A percentile compares a stretch with the other conserved stretches of the same genome.
These are phyloP conservation scores for Chlorella sorokiniana DNA, from an alignment of 139 green algal genomes.

Conservation along the genomic window DNA sequence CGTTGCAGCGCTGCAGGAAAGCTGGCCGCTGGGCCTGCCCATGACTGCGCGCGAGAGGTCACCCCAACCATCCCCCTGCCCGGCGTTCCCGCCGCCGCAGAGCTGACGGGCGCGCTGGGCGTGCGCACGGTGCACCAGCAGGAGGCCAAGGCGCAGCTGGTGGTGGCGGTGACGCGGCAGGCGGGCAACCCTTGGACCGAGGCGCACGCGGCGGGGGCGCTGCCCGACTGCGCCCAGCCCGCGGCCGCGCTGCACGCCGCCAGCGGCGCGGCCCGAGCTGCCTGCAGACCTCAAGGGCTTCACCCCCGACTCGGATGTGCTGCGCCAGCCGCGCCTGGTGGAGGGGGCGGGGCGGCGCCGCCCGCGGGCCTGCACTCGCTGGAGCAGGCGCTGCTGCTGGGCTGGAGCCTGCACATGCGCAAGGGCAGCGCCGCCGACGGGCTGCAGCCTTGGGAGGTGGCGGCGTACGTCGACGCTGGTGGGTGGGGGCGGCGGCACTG, in stretches of 20 bases:
- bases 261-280: constrained; percentile 2
- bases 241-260: not conserved
- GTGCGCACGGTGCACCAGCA: constrained; percentile 85
- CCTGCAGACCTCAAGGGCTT: constrained; percentile 17
- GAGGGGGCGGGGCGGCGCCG: constrained; percentile 16
- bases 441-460: constrained; percentile 72
- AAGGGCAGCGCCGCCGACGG: constrained; percentile 64
- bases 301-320: constrained; percentile 47
- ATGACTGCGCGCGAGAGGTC: too few species aligned
- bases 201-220: constrained; percentile 1
- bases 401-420: constrained; percentile 57
- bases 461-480: constrained; percentile 77
- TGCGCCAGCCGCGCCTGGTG: constrained; percentile 54
- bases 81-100: not conserved
- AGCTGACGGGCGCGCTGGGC: constrained; percentile 72
- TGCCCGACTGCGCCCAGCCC: constrained; percentile 9
- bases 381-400: constrained; percentile 83
- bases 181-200: not conserved
- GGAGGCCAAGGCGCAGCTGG: constrained; percentile 84
- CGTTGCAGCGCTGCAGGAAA: not conserved
- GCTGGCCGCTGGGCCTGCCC: too few species aligned
- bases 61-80: not conserved
- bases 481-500: not conserved
- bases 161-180: constrained; percentile 45
- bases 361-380: constrained; percentile 38